Conservation (phyloP, 2,329 filamentous ascomycete species). For the Juglanconis juglandina region DNA sequence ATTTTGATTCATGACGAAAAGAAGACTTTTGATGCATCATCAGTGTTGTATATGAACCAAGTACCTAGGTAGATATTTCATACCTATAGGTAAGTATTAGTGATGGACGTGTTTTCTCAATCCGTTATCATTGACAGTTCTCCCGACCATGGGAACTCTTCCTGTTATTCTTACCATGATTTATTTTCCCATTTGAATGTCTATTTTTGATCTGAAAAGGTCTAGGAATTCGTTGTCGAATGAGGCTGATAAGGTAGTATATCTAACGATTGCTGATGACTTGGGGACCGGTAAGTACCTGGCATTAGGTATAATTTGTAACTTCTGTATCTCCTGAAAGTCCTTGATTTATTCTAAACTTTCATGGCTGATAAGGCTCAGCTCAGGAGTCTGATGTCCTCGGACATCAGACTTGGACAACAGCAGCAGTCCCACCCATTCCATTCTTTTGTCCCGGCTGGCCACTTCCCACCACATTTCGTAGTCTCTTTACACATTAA, state of each 20-base stretch:
- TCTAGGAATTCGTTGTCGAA: constrained; percentile 39
- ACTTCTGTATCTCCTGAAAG: constrained; percentile 44
- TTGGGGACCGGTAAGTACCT: constrained; percentile 51
- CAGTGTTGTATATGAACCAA: no score
- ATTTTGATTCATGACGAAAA: no score
- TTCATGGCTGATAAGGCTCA: constrained; percentile 43
- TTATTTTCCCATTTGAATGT: not conserved
- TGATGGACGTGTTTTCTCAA: no score
- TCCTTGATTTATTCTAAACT: constrained; percentile 57
- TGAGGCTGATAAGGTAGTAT: constrained; percentile 58
- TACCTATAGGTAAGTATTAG: no score
- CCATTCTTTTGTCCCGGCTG: constrained; percentile 34
- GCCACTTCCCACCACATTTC: constrained; percentile 54
- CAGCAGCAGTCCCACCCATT: constrained; percentile 46
- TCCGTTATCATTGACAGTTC: no score
- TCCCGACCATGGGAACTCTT: no score
- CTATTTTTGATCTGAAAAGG: constrained; percentile 11
- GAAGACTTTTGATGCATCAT: no score
- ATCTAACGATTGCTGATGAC: constrained; percentile 53
- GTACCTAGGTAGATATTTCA: no score
- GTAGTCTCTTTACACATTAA: constrained; percentile 37
- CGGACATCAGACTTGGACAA: constrained; percentile 34
- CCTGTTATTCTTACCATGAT: not conserved
- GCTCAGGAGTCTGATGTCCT: constrained; percentile 41
- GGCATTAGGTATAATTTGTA: constrained; percentile 52